phyloP scores from a whole-genome alignment of 2,329 filamentous ascomycete species.

The Aspergillus ustus region DNA sequence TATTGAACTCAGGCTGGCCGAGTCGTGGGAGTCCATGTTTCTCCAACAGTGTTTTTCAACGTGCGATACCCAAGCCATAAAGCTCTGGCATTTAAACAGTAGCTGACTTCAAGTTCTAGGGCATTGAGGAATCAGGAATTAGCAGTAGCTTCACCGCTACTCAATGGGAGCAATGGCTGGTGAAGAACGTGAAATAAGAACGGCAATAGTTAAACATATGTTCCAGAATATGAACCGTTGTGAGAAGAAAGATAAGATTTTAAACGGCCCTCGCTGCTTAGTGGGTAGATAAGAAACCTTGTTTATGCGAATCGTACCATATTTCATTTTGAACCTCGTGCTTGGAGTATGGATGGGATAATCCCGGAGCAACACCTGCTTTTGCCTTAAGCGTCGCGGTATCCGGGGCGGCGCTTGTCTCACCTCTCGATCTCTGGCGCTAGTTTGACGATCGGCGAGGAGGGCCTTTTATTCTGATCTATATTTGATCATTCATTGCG shows the following conservation, averaged over 20 bases:
- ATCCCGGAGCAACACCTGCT: slow-evolving; percentile 21
- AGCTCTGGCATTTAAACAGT: slow-evolving; percentile 5
- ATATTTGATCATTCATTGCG: slow-evolving; percentile 33
- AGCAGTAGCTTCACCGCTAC: slow-evolving; percentile 76
- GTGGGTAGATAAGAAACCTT: slow-evolving; percentile 20
- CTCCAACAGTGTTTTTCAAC: slow-evolving; percentile 87
- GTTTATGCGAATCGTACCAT: slow-evolving; percentile 28
- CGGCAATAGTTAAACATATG: slow-evolving; percentile 9
- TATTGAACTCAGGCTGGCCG: slow-evolving; percentile 57
- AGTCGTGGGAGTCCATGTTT: slow-evolving; percentile 83
- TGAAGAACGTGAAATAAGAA: slow-evolving; percentile 62
- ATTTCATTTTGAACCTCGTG: slow-evolving; percentile 36
- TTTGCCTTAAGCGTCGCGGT: slow-evolving; percentile 8
- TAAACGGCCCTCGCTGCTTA: slow-evolving; percentile 18
- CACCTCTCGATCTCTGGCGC: not conserved
- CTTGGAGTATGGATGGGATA: slow-evolving; percentile 30
- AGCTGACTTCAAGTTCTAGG: slow-evolving; percentile 39
- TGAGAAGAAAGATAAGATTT: slow-evolving; percentile 17
- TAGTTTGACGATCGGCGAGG: not conserved
- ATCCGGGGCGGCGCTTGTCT: slow-evolving; percentile 8
- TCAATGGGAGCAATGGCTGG: slow-evolving; percentile 86
- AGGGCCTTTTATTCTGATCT: not conserved
- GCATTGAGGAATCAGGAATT: slow-evolving; percentile 78
- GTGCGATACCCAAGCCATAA: slow-evolving; percentile 42
- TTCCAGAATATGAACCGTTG: slow-evolving; percentile 3